Evolutionary conservation across 2,329 filamentous ascomycete species (phyloP), one percentile per base, ranked within the genome.

Genomic region (Magnaporthiopsis rhizophila): DNA sequence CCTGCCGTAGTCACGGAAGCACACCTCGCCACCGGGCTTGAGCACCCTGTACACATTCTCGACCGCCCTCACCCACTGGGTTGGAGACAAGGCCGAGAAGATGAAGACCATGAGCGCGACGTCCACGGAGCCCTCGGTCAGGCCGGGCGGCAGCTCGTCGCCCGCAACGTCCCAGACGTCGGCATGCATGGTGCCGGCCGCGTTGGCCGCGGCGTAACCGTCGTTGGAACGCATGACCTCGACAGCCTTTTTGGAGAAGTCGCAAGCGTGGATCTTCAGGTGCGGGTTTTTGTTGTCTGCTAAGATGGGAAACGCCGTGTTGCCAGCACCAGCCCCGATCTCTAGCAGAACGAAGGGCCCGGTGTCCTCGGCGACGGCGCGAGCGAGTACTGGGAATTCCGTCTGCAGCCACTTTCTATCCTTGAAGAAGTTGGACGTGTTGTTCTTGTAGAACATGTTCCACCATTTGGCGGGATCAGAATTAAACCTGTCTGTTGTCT

Each of bases 371-470:
- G 83, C 79, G 15, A 90, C 94, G 62, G 97, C 83, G 65, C 90
- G 84, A 30, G 83, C 85, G n/a, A 99, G 80, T 4, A 98, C 80
- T 0, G 95, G 95, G 69, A 99, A 99, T 75, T 99, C 95, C 75
- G 98, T 94, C 68, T 90, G 89, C 38, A 99, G 80, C 95, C 95
- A 99, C 75, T 98, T 98, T 68, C 95, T 86, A 74, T 99, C 90
- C 78, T 99, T 99, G 86, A 99, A 99, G 78, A 99, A 99, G 73
- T 98, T 98, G 71, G 89, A 86, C 26, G 90, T 91, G 77, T 99
- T 98, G 79, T 98, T 97, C 78, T 95, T 93, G 81, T 99, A 99
- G 78, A 99, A 99, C 64, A 90, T 80, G 72, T 99, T 95, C 95
- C 95, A 99, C 91, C 92, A 98, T 76, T 92, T 96, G 67, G 91